Percentiles rank a stretch among this genome's conserved stretches.
Evolutionary conservation across 768 basidiomycete species (phyloP).

Genomic region (Trametes cubensis): DNA sequence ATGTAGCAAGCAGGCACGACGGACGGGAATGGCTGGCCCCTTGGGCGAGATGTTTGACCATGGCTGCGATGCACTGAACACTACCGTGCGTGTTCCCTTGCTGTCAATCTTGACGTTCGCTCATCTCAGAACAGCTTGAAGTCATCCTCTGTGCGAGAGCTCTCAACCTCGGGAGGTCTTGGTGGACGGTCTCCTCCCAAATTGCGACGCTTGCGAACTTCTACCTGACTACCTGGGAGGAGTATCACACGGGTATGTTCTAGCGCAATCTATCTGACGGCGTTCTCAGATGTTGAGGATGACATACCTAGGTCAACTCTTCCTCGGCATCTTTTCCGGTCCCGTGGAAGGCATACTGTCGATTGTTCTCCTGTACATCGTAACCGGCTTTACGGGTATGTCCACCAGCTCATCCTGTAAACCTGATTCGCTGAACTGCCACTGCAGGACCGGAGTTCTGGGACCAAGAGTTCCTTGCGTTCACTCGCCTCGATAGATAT

Average conservation of each 20-base stretch:
- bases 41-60: conserved; percentile 99
- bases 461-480: conserved; percentile 69
- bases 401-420: neutral
- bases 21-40: conserved; percentile 97
- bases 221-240: conserved; percentile 77
- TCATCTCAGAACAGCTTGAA: conserved; percentile 62
- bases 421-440: neutral
- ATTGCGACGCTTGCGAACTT: conserved; percentile 68
- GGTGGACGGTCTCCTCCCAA: conserved; percentile 96
- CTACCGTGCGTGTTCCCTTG: conserved; percentile 60
- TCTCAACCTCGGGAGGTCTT: conserved; percentile 88
- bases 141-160: conserved; percentile 81
- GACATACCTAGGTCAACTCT: conserved; percentile 66
- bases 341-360: conserved; percentile 96
- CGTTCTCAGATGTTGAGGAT: neutral
- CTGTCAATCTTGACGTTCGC: neutral
- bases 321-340: conserved; percentile 90
- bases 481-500: conserved; percentile 57
- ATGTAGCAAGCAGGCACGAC: conserved; percentile 86
- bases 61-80: conserved; percentile 94
- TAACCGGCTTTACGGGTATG: conserved; percentile 76
- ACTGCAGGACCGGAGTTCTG: conserved; percentile 73
- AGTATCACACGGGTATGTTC: conserved; percentile 79
- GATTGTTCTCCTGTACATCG: conserved; percentile 72
- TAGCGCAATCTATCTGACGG: too few relatives aligned